Base-by-base conservation (phyloP, 768 basidiomycete genomes). In the Pulveroboletus ravenelii region DNA sequence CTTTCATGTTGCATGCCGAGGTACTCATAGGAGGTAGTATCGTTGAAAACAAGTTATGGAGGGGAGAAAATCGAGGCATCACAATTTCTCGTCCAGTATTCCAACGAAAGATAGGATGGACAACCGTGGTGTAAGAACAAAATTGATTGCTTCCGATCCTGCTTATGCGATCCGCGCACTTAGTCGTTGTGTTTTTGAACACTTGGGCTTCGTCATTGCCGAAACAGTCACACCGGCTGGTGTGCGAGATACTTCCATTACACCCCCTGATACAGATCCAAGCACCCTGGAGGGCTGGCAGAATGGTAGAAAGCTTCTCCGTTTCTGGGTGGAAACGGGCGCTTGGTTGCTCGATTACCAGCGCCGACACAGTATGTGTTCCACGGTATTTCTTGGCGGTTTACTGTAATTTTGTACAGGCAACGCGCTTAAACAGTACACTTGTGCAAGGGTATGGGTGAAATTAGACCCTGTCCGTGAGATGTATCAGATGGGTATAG, bases 291-390 rank as follows among this genome's bases (percentile, higher is more conserved):
- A 72, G 35, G 84, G 83, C 15, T 75, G 68, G 50, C 71, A 73
- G 48, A 78, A 75, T 53, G 76, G 83, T 5, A 76, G 77, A 20
- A 84, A 76, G 60, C 74, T 92, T 4, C 74, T 92, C 42, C 79
- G 90, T 31, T 86, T 84, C 27, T 92, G 90, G 90, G 76, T 89
- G 15, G 90, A 93, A 62, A 67, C 85, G 8, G 70, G 77, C 36
- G 78, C 87, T 3, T 92, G 83, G 82, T 58, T 84, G 17, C 68
- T 73, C 5, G 79, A 87, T 47, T 88, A 76, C 55, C 75, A 72
- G 47, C 76, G 74, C 32, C 62, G 70, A 25, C 56, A 79, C 55
- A 63, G 79, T 82, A 63, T 23, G 70, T 49, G 14, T 47, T 44
- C 44, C 38, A 47, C 13, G 32, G 45, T 27, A 41, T 29, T 53